A percentile compares a stretch with the other conserved stretches of the same genome.
Conservation (phyloP, 2,329 filamentous ascomycete species). For the Tolypocladium endophyticum region DNA sequence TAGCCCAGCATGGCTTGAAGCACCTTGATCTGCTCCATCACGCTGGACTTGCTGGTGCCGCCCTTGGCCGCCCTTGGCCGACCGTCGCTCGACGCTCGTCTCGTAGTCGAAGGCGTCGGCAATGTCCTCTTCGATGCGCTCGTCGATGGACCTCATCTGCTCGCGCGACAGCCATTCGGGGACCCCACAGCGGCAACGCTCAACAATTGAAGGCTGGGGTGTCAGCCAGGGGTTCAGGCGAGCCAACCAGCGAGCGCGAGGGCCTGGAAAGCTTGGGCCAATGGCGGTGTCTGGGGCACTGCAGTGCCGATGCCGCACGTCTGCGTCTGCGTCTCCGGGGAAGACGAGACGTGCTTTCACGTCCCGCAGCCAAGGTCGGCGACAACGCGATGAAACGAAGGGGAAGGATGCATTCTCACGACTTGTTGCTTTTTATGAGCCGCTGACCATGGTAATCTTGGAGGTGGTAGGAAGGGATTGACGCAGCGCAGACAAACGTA, state of each 20-base stretch:
- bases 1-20: constrained; percentile 24
- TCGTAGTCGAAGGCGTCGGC: constrained; percentile 68
- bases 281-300: background rate
- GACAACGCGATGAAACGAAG: background rate
- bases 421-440: background rate
- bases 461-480: background rate
- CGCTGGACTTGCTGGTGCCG: constrained; percentile 62
- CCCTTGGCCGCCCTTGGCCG: constrained; percentile 66
- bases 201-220: background rate
- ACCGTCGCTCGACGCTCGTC: constrained; percentile 68
- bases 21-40: constrained; percentile 52
- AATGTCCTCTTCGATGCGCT: constrained; percentile 62
- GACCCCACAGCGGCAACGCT: background rate
- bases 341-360: background rate
- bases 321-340: background rate
- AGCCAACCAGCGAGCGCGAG: background rate
- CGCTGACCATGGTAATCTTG: background rate
- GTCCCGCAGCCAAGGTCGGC: background rate
- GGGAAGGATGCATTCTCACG: background rate
- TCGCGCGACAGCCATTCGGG: constrained; percentile 37
- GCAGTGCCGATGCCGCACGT: background rate
- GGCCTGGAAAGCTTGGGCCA: background rate
- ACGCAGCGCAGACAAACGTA: too few relatives aligned
- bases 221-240: background rate
- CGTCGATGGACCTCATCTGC: constrained; percentile 58